phyloP scores from a whole-genome alignment of 2,329 filamentous ascomycete genomes.

The Aureobasidium melanogenum region DNA sequence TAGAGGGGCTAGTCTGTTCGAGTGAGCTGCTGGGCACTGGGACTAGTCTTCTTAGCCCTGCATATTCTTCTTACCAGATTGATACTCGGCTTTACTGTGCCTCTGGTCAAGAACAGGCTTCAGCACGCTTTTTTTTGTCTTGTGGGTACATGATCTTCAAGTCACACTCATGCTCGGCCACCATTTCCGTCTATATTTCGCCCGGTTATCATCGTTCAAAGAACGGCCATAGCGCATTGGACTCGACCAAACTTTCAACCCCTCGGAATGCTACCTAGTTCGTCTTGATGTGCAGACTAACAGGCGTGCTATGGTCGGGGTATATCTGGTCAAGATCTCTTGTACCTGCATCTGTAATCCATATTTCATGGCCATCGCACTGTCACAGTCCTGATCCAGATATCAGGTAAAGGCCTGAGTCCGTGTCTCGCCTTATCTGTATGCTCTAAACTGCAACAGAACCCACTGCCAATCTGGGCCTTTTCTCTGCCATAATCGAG shows the following conservation, averaged over 20 bases:
- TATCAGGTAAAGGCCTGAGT: not conserved
- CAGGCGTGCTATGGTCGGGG: not conserved
- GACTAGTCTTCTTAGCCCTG: not conserved
- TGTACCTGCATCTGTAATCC: not conserved
- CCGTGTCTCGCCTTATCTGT: not conserved
- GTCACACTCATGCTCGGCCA: not conserved
- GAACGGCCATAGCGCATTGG: not conserved
- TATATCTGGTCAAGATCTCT: not conserved
- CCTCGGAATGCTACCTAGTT: not conserved
- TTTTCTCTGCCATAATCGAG: not conserved
- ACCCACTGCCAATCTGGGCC: not conserved
- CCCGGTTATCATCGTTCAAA: not conserved
- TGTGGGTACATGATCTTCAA: constrained; percentile 8
- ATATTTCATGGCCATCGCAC: not conserved
- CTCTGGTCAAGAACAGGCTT: not conserved
- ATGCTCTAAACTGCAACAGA: not conserved
- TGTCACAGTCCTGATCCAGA: not conserved
- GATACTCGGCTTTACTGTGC: not conserved
- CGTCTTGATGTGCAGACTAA: not conserved
- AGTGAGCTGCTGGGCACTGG: not conserved
- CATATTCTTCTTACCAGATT: not conserved
- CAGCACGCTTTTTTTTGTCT: not conserved
- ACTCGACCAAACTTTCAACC: not conserved
- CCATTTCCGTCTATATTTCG: not conserved
- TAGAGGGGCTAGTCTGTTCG: not conserved